phyloP scores from a whole-genome alignment of 306 rosid genomes.

The Notholithocarpus densiflorus region DNA sequence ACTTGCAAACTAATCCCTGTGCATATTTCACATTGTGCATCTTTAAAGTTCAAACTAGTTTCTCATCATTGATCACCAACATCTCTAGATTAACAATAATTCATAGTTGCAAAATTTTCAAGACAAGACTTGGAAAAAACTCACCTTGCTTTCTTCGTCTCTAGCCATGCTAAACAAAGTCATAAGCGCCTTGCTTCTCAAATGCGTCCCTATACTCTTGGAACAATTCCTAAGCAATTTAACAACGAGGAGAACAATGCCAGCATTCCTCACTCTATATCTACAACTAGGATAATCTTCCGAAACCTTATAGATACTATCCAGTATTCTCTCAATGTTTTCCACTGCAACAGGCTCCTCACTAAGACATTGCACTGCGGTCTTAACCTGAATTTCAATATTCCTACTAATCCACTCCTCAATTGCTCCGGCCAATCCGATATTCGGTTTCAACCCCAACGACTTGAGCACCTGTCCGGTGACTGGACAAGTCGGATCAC shows the following conservation, averaged over 20 bases:
- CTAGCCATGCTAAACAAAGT: constrained; percentile 44
- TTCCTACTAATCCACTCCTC: constrained; percentile 52
- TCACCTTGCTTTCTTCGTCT: constrained; percentile 68
- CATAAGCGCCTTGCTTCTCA: constrained; percentile 52
- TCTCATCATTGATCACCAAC: background rate
- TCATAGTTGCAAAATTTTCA: background rate
- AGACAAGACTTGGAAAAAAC: background rate
- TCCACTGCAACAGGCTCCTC: constrained; percentile 34
- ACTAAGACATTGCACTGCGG: constrained; percentile 24
- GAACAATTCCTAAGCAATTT: constrained; percentile 45
- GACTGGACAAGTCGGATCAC: constrained; percentile 48
- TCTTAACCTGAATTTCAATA: constrained; percentile 35
- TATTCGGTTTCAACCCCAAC: constrained; percentile 47
- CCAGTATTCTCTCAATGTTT: constrained; percentile 28
- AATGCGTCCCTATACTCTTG: constrained; percentile 39
- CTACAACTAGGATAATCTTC: constrained; percentile 46
- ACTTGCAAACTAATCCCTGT: background rate
- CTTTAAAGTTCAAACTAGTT: background rate
- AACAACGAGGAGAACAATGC: constrained; percentile 33
- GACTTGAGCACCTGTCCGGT: constrained; percentile 39
- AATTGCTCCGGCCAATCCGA: constrained; percentile 51
- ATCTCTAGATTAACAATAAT: background rate
- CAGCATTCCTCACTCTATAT: constrained; percentile 40
- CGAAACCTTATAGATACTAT: constrained; percentile 33
- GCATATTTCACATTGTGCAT: background rate